Conservation (phyloP, 805 yeast genomes). For the Clavispora santaluciae region DNA sequence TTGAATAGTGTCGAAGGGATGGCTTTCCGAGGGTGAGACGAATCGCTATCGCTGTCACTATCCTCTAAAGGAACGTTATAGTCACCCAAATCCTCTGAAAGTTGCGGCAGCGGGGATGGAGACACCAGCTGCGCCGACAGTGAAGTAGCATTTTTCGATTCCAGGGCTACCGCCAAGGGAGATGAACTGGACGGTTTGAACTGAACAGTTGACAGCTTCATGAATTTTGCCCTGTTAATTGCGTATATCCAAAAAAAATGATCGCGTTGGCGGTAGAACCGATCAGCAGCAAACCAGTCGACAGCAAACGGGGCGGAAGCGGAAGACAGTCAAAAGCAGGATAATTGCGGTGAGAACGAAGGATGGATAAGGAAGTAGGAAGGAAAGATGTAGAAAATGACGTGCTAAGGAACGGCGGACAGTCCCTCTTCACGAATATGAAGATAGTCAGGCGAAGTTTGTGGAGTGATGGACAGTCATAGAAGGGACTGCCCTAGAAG, state of each 20-base stretch:
- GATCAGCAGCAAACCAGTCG: too few species aligned
- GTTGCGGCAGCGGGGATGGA: background rate
- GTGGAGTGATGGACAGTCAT: background rate
- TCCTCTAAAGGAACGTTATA: constrained; percentile 9
- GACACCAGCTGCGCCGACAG: background rate
- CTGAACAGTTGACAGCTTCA: constrained; percentile 4
- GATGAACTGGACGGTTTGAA: constrained; percentile 18
- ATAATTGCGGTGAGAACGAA: background rate
- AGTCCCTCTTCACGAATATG: too few species aligned
- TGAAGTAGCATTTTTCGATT: background rate
- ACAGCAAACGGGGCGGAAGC: background rate
- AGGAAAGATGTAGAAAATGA: too few species aligned
- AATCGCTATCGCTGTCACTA: constrained; percentile 6
- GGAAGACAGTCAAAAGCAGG: too few species aligned
- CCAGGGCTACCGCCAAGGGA: constrained; percentile 10
- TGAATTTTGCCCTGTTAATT: too few species aligned
- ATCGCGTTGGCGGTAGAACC: too few species aligned
- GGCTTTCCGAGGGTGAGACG: constrained; percentile 13
- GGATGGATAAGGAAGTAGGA: too few species aligned
- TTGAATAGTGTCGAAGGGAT: constrained; percentile 52
- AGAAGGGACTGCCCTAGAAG: background rate
- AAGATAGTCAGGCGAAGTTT: too few species aligned
- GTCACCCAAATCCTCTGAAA: background rate
- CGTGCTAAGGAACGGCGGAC: too few species aligned
- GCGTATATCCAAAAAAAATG: too few species aligned